Evolutionary conservation across 805 yeast species (phyloP), one percentile per base, ranked within the genome.

Genomic region (Yarrowia porcina): DNA sequence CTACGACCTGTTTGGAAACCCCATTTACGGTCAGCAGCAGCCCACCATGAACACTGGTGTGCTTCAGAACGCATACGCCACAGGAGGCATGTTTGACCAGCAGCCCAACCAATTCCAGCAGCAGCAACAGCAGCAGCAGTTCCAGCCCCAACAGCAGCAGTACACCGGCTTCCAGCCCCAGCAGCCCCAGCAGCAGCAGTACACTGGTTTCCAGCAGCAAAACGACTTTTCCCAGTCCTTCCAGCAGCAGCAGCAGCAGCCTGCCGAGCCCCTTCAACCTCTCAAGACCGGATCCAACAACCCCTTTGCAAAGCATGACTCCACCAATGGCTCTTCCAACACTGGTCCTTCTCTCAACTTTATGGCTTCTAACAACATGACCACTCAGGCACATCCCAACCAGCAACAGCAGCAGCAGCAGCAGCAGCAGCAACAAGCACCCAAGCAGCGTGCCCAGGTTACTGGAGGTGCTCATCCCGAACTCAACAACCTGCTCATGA

Each of bases 401-500:
- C 52, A 45, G 36, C 36, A 45, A 15, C 67, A 61, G 54, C 71
- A 64, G 52, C 71, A 71, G 64, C 72, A 70, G 64, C 72, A 70
- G 61, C 72, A 70, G 64, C 28, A 25, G 28, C 28, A 64, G 50
- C 72, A 66, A 68, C 64, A 12, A 44, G 66, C 61, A 45, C 72
- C 66, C 59, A 72, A 68, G 44, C 67, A 66, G 38, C 69, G 64
- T 35, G 57, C 66, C 8, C 65, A 63, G 57, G 66, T 66, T 45
- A 32, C 67, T 49, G 60, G 65, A 72, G 27, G 65, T 21, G 61
- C 38, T 25, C 54, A 64, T 65, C 76, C 68, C 66, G 92, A 89
- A 65, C 81, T 93, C 71, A 91, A 91, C 76, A 81, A 82, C 61
- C 79, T 92, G 62, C 78, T 93, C 67, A 90, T 94, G 12, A 83